phyloP scores from a whole-genome alignment of 805 yeast species.

The Allodekkera sacchari region DNA sequence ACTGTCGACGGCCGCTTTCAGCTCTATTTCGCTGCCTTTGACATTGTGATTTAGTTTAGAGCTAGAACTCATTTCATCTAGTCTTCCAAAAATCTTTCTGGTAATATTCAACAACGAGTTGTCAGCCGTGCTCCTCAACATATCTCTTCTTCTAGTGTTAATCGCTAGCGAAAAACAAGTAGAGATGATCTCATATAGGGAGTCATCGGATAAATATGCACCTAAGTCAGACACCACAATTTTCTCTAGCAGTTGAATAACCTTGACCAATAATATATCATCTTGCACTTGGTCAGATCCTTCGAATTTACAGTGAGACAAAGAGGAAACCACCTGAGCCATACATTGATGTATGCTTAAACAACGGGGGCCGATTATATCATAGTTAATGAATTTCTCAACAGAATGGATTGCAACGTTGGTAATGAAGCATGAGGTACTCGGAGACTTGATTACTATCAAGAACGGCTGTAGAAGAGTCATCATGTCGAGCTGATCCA shows the following conservation, averaged over 20 bases:
- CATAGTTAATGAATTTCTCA: conserved; percentile 62
- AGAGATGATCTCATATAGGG: conserved; percentile 80
- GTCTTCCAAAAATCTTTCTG: conserved; percentile 53
- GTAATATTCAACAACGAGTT: conserved; percentile 67
- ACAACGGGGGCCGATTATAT: conserved; percentile 49
- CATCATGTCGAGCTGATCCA: conserved; percentile 56
- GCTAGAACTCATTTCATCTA: conserved; percentile 40
- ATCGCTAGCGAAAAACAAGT: conserved; percentile 89
- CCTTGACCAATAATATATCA: conserved; percentile 82
- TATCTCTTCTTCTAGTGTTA: conserved; percentile 85
- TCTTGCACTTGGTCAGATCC: conserved; percentile 89
- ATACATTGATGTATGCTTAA: conserved; percentile 49
- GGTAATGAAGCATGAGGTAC: conserved; percentile 82
- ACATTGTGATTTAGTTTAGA: conserved; percentile 22
- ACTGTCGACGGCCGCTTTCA: no score
- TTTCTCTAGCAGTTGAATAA: conserved; percentile 62
- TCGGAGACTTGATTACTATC: conserved; percentile 70
- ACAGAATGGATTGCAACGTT: conserved; percentile 71
- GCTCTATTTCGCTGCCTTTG: conserved; percentile 18
- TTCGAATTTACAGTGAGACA: conserved; percentile 93
- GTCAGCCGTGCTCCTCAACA: conserved; percentile 83
- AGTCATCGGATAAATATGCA: conserved; percentile 64
- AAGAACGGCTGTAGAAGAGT: conserved; percentile 83
- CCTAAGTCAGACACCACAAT: conserved; percentile 62
- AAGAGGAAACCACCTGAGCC: conserved; percentile 59